Evolutionary conservation across 2,329 filamentous ascomycete genomes (phyloP).

Genomic region (Stachybotrys echinatus): DNA sequence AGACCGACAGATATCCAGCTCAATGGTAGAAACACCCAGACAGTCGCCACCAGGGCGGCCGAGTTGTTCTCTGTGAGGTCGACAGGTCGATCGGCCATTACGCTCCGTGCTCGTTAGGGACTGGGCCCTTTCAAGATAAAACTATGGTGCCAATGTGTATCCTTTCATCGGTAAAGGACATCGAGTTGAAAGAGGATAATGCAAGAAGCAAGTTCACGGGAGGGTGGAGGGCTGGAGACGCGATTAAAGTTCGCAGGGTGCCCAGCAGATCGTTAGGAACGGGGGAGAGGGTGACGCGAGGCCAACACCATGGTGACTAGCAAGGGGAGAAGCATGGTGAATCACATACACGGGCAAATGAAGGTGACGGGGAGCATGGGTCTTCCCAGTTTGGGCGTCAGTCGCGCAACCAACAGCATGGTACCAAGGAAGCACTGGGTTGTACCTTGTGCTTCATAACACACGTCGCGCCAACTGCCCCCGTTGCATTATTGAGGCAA

Average conservation of each 20-base stretch:
- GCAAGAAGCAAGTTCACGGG: constrained; percentile 5
- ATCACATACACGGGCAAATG: neutral
- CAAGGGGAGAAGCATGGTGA: neutral
- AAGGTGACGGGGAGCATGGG: neutral
- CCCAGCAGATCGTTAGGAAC: neutral
- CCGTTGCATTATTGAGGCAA: neutral
- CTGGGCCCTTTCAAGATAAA: neutral
- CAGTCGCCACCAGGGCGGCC: constrained; percentile 27
- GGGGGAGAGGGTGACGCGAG: neutral
- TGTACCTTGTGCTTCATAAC: neutral
- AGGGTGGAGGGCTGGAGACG: neutral
- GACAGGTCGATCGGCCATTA: constrained; percentile 25
- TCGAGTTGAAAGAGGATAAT: neutral
- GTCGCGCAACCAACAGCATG: neutral
- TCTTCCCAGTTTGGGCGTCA: neutral
- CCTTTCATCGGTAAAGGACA: neutral
- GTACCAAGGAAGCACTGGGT: neutral
- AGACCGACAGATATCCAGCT: constrained; percentile 37
- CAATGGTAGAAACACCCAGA: constrained; percentile 29
- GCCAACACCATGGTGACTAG: neutral
- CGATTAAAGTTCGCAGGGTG: neutral
- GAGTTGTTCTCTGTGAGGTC: constrained; percentile 34
- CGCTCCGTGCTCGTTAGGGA: constrained; percentile 5
- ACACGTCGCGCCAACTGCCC: neutral
- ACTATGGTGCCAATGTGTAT: neutral